Base-by-base conservation (phyloP, 352 stramenopile genomes). In the Pythium sp. region DNA sequence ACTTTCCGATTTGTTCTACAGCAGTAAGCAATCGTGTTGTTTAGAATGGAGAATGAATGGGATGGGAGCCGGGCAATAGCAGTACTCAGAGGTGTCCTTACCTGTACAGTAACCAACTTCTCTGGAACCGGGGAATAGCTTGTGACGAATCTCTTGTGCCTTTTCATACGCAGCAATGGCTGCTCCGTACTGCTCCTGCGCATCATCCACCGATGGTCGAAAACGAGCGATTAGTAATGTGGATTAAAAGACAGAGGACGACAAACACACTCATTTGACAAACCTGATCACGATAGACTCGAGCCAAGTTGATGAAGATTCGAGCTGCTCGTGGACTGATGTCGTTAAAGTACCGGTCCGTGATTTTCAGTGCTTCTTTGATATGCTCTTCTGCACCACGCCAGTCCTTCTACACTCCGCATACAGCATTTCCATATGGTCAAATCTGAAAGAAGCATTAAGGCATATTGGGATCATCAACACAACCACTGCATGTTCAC, bases 1-100 rank as follows among this genome's bases (percentile, higher is more conserved):
- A 93, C 38, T 91, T 90, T 47, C 87, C 87, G 34, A 94, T 92
- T 92, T 93, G 85, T 36, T 94, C 86, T 93, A 61, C 51, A 36
- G 3, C 8, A 28, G 11, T 0, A 28, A 49, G 8, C 9, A 49
- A 18, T 30, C 12, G 12, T 4, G 30, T n/a, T 18, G 15, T 1
- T 62, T 43, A 47, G 20, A 49, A 49, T 47, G n/a, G 15, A 30
- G 8, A 32, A 32, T n/a, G 18, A 49, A 47, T 18, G 32, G 43
- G 43, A 49, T 11, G 43, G 43, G 43, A 51, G 18, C 43, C 12
- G 18, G 18, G 18, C 7, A 51, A 49, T 49, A 49, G 15, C 41
- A 49, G 1, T n/a, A 68, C 11, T 15, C 51, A 63, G 26, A 36
- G 56, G 60, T 32, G 18, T 3, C 9, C 80, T 54, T 78, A 91